Evolutionary conservation across 1,284 basidiomycete species (phyloP).

Genomic region (Rhodotorula sp.): DNA sequence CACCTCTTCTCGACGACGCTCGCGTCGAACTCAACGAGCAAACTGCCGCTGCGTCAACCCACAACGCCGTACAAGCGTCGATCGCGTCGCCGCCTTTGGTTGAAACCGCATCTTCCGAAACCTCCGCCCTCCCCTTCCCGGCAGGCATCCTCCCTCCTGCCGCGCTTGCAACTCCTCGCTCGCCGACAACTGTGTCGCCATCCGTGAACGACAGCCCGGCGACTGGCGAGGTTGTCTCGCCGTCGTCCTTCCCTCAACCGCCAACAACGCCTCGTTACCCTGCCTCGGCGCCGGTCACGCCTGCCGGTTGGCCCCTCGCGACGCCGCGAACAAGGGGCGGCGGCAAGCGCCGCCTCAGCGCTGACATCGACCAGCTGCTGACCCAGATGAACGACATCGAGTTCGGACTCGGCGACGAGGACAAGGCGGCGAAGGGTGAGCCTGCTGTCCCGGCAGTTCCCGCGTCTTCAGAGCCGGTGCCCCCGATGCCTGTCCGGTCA

Average conservation of each 20-base stretch:
- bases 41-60: not conserved
- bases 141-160: not conserved
- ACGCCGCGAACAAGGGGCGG: not conserved
- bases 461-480: no score
- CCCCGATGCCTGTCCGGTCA: no score
- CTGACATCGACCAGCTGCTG: slow-evolving; percentile 35
- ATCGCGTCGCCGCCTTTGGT: slow-evolving; percentile 13
- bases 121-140: not conserved
- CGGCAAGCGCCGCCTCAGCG: slow-evolving; percentile 15
- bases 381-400: slow-evolving; percentile 37
- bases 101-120: not conserved
- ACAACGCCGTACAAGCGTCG: slow-evolving; percentile 4
- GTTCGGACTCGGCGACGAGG: slow-evolving; percentile 23
- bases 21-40: no score
- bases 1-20: no score
- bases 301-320: slow-evolving; percentile 20
- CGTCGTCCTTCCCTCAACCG: not conserved
- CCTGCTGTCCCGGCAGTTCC: no score
- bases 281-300: slow-evolving; percentile 34
- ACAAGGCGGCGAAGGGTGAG: no score
- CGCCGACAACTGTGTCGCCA: not conserved
- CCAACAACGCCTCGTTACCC: slow-evolving; percentile 6
- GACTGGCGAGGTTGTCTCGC: not conserved
- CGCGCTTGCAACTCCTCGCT: not conserved
- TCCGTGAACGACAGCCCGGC: not conserved